phyloP scores from a whole-genome alignment of 179 eudicot species.

The Silene coronaria region DNA sequence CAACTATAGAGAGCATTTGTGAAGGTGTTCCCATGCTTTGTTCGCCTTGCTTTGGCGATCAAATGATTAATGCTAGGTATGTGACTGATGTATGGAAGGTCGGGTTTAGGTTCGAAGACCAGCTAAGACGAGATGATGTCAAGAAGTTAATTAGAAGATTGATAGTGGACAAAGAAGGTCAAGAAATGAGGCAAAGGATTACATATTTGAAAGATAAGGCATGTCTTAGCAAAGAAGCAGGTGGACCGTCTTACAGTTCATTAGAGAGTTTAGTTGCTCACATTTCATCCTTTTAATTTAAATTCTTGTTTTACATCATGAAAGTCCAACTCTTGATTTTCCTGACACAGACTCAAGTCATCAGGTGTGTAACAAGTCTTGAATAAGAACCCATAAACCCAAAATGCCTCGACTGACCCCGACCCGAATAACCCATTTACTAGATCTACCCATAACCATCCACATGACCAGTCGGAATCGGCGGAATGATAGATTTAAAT shows the following conservation, averaged over 20 bases:
- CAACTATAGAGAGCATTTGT: constrained; percentile 36
- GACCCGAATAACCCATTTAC: too few relatives aligned
- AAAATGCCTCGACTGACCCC: too few relatives aligned
- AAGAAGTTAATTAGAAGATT: constrained; percentile 26
- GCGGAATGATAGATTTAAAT: too few relatives aligned
- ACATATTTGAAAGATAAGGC: constrained; percentile 34
- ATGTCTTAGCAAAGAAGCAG: constrained; percentile 13
- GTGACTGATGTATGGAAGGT: constrained; percentile 33
- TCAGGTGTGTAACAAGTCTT: too few relatives aligned
- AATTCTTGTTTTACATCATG: background rate
- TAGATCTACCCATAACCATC: too few relatives aligned
- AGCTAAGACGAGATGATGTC: constrained; percentile 26
- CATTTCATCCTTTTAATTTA: background rate
- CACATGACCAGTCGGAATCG: too few relatives aligned
- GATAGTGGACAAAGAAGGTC: constrained; percentile 43
- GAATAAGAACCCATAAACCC: too few relatives aligned
- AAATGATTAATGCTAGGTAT: constrained; percentile 25
- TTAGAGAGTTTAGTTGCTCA: constrained; percentile 15
- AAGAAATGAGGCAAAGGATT: constrained; percentile 30
- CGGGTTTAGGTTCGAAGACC: constrained; percentile 34
- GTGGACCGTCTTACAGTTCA: constrained; percentile 40
- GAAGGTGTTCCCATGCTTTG: constrained; percentile 57
- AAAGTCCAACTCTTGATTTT: too few relatives aligned
- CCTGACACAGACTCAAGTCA: too few relatives aligned
- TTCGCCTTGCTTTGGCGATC: constrained; percentile 29